These are phyloP conservation scores for Ascochyta fabae DNA, from an alignment of 2,329 filamentous ascomycete genomes.

Conservation along the genomic window DNA sequence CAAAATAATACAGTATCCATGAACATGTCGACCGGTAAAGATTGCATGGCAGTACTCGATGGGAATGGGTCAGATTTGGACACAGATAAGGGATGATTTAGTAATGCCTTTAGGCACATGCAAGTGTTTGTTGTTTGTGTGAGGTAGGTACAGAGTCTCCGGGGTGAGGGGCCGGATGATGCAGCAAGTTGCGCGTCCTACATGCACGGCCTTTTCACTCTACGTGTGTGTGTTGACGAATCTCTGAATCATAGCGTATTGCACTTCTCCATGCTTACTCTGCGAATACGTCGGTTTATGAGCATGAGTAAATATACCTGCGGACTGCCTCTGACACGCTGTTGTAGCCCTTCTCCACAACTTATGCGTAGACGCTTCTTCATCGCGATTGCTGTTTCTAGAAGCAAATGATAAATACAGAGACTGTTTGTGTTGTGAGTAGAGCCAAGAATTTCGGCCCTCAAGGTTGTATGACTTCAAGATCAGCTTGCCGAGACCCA, in stretches of 20 bases:
- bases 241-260: constrained; percentile 1
- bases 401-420: neutral
- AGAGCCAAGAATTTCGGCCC: neutral
- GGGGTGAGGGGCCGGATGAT: constrained; percentile 16
- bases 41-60: neutral
- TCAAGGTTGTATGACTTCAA: constrained; percentile 1
- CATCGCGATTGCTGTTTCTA: neutral
- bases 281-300: neutral
- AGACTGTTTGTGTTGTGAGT: neutral
- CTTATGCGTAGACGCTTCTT: neutral
- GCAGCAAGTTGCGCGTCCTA: constrained; percentile 11
- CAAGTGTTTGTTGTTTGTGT: neutral
- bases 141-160: constrained; percentile 2
- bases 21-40: neutral
- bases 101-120: neutral
- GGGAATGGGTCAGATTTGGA: neutral
- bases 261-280: neutral
- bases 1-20: neutral
- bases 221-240: constrained; percentile 9
- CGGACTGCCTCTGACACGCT: neutral
- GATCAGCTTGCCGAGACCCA: neutral
- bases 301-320: neutral
- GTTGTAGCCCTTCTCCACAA: neutral
- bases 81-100: neutral
- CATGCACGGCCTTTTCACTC: neutral